Base-by-base conservation (phyloP, 306 rosid species). In the barrel medic (Medicago truncatula) region DNA sequence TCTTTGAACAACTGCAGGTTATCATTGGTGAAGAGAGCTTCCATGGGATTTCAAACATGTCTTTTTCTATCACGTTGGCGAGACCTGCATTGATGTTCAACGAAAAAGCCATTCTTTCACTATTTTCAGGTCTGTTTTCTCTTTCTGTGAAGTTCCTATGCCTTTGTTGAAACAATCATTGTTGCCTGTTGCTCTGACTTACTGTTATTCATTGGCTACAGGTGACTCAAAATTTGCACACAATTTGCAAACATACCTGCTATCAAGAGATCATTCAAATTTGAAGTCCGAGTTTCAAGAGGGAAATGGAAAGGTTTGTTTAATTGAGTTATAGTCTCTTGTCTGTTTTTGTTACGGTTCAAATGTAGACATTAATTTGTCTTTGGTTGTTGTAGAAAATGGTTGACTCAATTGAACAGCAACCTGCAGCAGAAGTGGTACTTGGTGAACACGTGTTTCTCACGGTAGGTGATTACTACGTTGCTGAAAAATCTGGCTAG, bases 281-380 rank as follows among this genome's bases (percentile, higher is more conserved):
- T 82, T 95, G 88, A 95, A 89, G 84, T 79, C 81, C 0, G 93
- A 89, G 87, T 92, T 89, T 80, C 97, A 88, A 41, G 47, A 58
- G 13, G 89, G 96, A 82, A 84, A 83, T 59, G 93, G 97, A 71
- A 95, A 95, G 97, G 98, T 94, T 70, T 72, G 87, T 92, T 73
- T 74, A 85, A 82, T 76, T 25, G 16, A 74, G 11, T 23, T 23
- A 7, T 23, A 62, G 17, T 15, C 16, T 21, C 65, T 9, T 5
- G 1, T 72, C 23, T 16, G 52, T n/a, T 47, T 7, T 58, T 39
- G 9, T 50, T 23, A 1, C 21, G 7, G 58, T 68, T 16, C 54
- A 18, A 54, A 70, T 49, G 49, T 21, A n/a, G 49, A 11, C 10
- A 20, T 56, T 76, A 10, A 74, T 76, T 60, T 41, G 61, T 11